These are phyloP conservation scores for Novymonas esmeraldas DNA, from an alignment of 208 protist genomes.

Conservation along the genomic window DNA sequence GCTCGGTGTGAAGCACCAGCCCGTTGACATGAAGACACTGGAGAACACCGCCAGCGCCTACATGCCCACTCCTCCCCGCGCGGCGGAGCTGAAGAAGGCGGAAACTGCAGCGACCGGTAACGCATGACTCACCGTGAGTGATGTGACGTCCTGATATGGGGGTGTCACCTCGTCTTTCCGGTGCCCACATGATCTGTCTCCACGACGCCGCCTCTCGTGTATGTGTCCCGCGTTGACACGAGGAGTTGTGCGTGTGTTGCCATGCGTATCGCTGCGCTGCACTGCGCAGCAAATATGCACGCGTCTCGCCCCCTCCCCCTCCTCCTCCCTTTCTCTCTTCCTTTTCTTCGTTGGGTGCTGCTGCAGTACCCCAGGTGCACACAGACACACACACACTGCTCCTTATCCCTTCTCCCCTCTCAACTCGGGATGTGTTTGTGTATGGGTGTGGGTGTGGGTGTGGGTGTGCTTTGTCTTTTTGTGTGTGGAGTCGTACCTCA, in stretches of 20 bases:
- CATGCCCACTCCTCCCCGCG: conserved; percentile 17
- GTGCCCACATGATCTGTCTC: too few relatives aligned
- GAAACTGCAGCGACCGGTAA: neutral
- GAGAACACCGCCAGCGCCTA: conserved; percentile 10
- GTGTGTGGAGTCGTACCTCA: neutral
- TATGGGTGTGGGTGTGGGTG: neutral
- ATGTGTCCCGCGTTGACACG: too few relatives aligned
- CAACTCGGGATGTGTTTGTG: neutral
- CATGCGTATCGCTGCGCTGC: neutral
- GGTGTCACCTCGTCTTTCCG: too few relatives aligned
- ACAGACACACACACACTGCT: neutral
- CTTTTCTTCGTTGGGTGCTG: neutral
- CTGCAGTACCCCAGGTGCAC: too few relatives aligned
- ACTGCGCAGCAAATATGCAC: neutral
- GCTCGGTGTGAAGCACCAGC: conserved; percentile 6
- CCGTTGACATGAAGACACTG: conserved; percentile 20
- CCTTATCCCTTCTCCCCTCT: neutral
- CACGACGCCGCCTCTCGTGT: too few relatives aligned
- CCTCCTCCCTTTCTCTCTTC: neutral
- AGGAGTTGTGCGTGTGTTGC: neutral
- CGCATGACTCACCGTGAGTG: too few relatives aligned
- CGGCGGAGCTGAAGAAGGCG: neutral
- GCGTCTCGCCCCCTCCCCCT: neutral
- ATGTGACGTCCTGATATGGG: too few relatives aligned
- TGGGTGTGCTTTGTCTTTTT: too few relatives aligned